These are phyloP conservation scores for Crithidia sp. DNA, from an alignment of 208 protist species.

Conservation along the genomic window DNA sequence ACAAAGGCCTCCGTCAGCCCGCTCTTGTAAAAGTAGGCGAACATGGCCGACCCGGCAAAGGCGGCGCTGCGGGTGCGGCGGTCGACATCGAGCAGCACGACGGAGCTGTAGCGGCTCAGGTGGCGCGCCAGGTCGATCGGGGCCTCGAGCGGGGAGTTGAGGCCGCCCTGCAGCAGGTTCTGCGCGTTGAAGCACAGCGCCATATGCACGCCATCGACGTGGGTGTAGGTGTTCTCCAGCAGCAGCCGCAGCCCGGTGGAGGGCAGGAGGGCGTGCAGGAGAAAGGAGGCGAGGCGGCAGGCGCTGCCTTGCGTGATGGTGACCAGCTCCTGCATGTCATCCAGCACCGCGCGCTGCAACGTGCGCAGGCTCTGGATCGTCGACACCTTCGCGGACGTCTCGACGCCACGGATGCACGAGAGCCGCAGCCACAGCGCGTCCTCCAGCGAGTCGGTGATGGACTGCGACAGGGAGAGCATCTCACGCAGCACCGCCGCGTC, in stretches of 20 bases:
- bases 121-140: constrained; percentile 63
- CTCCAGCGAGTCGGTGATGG: constrained; percentile 66
- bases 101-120: constrained; percentile 59
- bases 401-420: constrained; percentile 43
- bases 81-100: constrained; percentile 61
- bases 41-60: constrained; percentile 60
- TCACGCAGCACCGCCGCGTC: constrained; percentile 26
- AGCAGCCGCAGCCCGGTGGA: constrained; percentile 74
- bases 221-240: constrained; percentile 58
- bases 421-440: constrained; percentile 71
- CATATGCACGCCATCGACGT: constrained; percentile 81
- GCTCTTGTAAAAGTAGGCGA: constrained; percentile 75
- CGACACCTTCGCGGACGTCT: constrained; percentile 40
- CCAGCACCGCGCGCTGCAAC: constrained; percentile 64
- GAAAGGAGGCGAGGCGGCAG: constrained; percentile 66
- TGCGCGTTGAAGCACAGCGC: constrained; percentile 72
- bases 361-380: constrained; percentile 63
- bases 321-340: constrained; percentile 78
- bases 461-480: constrained; percentile 39
- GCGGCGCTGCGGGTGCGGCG: constrained; percentile 29
- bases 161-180: constrained; percentile 45
- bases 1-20: constrained; percentile 63
- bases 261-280: constrained; percentile 75
- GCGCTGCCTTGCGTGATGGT: constrained; percentile 55
- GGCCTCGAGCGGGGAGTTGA: constrained; percentile 50